Percentiles rank a stretch among this genome's conserved stretches.
These are phyloP conservation scores for Polyplosphaeria fusca DNA, from an alignment of 495 filamentous ascomycete species.

Conservation along the genomic window DNA sequence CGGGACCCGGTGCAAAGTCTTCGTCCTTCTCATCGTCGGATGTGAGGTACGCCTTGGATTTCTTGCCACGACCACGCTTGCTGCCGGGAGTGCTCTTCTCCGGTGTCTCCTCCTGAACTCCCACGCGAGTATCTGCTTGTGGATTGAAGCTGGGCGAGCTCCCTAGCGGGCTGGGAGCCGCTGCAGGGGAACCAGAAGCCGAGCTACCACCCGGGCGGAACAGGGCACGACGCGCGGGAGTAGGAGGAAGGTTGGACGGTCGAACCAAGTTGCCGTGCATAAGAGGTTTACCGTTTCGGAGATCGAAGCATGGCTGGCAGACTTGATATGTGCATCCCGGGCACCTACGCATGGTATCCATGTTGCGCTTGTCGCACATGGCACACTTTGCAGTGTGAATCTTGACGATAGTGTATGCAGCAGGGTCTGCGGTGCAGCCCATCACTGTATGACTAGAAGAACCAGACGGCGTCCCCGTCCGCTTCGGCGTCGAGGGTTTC, in stretches of 20 bases:
- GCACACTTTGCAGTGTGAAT: slow-evolving; percentile 33
- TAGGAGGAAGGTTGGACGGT: neutral
- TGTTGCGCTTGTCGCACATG: slow-evolving; percentile 20
- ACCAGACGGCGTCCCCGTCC: neutral
- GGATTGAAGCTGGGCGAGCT: too few species aligned
- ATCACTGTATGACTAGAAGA: neutral
- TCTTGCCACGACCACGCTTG: neutral
- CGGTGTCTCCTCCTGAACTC: too few species aligned
- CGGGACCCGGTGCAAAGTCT: neutral
- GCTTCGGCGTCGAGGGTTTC: neutral
- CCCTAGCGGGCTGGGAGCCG: too few species aligned
- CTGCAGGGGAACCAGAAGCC: too few species aligned
- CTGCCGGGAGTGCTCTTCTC: too few species aligned
- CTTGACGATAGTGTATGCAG: neutral
- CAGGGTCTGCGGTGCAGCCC: neutral
- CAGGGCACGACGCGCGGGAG: neutral
- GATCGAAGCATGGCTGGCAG: slow-evolving; percentile 17
- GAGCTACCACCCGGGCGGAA: too few species aligned
- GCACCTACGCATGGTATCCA: slow-evolving; percentile 17
- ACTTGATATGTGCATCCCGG: slow-evolving; percentile 24
- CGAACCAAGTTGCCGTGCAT: neutral
- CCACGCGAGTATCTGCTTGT: too few species aligned
- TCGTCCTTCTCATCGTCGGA: too few species aligned
- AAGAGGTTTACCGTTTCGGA: neutral
- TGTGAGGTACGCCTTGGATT: neutral